A percentile compares a stretch with the other conserved stretches of the same genome.
Evolutionary conservation across 257 asterid species (phyloP).

Genomic region (Henckelia pumila): DNA sequence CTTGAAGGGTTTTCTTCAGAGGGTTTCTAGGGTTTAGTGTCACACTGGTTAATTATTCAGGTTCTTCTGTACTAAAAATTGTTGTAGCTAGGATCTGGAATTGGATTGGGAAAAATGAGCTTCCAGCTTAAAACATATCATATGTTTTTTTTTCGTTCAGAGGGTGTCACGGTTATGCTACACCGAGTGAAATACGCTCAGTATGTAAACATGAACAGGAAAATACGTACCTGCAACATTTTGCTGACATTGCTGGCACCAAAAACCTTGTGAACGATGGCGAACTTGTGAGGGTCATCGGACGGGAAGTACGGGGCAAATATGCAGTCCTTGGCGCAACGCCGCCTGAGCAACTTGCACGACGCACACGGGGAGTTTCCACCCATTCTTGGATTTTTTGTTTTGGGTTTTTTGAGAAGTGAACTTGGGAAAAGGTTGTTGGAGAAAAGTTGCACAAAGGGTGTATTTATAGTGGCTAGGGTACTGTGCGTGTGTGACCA

Average conservation of each 20-base stretch:
- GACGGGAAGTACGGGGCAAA: slow-evolving; percentile 66
- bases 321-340: slow-evolving; percentile 61
- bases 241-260: slow-evolving; percentile 74
- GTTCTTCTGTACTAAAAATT: not conserved
- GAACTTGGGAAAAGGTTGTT: not conserved
- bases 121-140: too few relatives aligned
- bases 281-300: slow-evolving; percentile 59
- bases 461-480: not conserved
- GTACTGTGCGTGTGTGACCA: not conserved
- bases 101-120: not conserved
- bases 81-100: not conserved
- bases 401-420: not conserved
- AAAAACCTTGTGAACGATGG: slow-evolving; percentile 69
- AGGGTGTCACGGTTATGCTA: not conserved
- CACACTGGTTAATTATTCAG: not conserved
- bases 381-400: slow-evolving; percentile 20
- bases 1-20: not conserved
- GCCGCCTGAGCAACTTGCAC: slow-evolving; percentile 63
- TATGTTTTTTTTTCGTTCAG: not conserved
- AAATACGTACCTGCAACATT: slow-evolving; percentile 51
- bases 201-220: not conserved
- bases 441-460: not conserved
- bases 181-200: not conserved
- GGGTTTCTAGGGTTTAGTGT: not conserved
- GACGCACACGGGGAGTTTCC: slow-evolving; percentile 70